Base-by-base conservation (phyloP, 805 yeast species). In the Saitoella complicata region DNA sequence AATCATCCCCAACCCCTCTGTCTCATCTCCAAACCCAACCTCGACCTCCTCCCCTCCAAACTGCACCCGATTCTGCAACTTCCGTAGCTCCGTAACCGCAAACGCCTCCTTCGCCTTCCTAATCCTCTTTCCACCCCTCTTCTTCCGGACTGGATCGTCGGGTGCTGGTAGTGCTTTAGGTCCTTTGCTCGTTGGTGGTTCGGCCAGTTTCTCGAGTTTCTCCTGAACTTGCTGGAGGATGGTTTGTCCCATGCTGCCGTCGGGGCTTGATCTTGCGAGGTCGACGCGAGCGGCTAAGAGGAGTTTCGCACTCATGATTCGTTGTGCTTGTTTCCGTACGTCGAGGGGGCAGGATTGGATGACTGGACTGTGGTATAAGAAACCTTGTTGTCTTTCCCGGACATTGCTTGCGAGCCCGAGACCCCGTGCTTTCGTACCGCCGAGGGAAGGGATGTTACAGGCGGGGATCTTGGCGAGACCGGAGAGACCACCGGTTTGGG, bases 251-350 rank as follows among this genome's bases (percentile, higher is more conserved):
- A 70, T 55, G 0, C 60, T 48, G 0, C 80, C 82, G 46, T 70
- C 70, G 0, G 59, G 53, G 12, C 63, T 55, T 5, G 58, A 50
- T 41, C 60, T 62, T 1, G 78, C 65, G 11, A 72, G 63, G 56
- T 88, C 98, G 4, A 88, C 67, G 48, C 97, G 66, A 0, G 96
- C 85, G 0, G 95, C 91, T 5, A 91, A 63, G 0, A 82, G 69
- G 1, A 84, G 65, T 56, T 87, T 88, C 0, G 80, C 94, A 38
- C 94, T 72, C 0, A 83, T 62, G 51, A 85, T 78, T 46, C 95
- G 65, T 66, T 84, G 67, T 6, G 86, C 88, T 53, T 80, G 81
- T 45, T 72, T 73, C 42, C 77, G 67, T 21, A 71, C 59, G 35
- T 73, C 78, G 2, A 71, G 70, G 0, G 85, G 76, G 32, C 76